Evolutionary conservation across 139 green algal genomes (phyloP), one percentile per base, ranked within the genome.

Genomic region (Auxenochlorella pyrenoidosa): DNA sequence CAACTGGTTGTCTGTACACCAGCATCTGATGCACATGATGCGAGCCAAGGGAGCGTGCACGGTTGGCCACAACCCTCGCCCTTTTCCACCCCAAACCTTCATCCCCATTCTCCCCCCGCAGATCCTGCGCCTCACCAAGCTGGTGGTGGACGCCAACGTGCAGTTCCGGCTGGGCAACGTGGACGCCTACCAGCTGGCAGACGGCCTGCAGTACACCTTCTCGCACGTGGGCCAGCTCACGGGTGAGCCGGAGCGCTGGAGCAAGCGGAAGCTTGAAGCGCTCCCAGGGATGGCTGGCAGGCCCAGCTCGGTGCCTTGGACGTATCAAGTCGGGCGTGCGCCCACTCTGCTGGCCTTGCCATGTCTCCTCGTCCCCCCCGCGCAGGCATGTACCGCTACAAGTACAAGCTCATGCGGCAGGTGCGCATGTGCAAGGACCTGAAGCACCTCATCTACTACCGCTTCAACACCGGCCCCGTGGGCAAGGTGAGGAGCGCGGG

Each of bases 381-480:
- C 28, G 12, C 86, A 88, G 95, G 95, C 86, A 98, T 98, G 96
- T 98, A 98, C 92, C 90, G 95, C 77, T 99, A 99, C 95, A 99
- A 99, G 95, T 99, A 99, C 94, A 94, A 96, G 85, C 95, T 99
- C 51, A 99, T 99, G 98, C 92, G 98, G 22, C 98, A 99, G 94
- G 98, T 99, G 86, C 96, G 98, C 89, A 98, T 98, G 95, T 98
- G 96, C 96, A 99, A 99, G 94, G 97, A 99, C 91, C 89, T 99
- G 47, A 99, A 99, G 95, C 98, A 99, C 92, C 93, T 99, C 75
- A 97, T 99, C 75, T 99, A 99, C 94, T 99, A 99, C 95, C 94
- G 98, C 83, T 99, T 99, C 95, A 99, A 99, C 95, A 98, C 96
- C 0, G 97, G 97, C 0, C 97, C 96, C 8, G 97, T 99, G 58